Percentiles rank a stretch among this genome's conserved stretches.
Conservation (phyloP, 805 yeast genomes). For the Zygosaccharomyces bisporus region DNA sequence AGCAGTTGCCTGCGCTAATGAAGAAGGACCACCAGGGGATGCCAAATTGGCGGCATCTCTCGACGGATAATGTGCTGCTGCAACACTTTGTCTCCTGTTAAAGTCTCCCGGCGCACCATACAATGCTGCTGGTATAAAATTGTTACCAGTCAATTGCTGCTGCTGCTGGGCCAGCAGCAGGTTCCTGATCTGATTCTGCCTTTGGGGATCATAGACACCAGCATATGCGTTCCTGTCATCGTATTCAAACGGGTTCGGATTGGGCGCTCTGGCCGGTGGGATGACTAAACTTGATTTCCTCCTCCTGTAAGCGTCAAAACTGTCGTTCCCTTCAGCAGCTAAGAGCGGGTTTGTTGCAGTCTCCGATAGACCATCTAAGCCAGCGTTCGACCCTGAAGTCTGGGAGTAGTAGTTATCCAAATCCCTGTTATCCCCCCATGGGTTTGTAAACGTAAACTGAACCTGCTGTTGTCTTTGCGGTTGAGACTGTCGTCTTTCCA, state of each 20-base stretch:
- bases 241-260: conserved; percentile 39
- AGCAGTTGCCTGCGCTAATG: conserved; percentile 12
- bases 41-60: conserved; percentile 1
- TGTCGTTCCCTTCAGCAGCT: conserved; percentile 11
- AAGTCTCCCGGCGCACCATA: conserved; percentile 12
- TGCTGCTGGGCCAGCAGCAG: conserved; percentile 15
- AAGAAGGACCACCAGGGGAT: conserved; percentile 6
- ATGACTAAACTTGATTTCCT: conserved; percentile 36
- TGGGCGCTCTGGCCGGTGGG: conserved; percentile 46
- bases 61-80: conserved; percentile 15
- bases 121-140: conserved; percentile 22
- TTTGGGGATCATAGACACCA: conserved; percentile 11
- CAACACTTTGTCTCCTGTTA: conserved; percentile 18
- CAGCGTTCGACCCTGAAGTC: not conserved
- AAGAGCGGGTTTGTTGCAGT: conserved; percentile 3
- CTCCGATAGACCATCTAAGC: conserved; percentile 7
- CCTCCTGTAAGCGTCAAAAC: conserved; percentile 21
- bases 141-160: conserved; percentile 16
- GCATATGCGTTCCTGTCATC: conserved; percentile 22
- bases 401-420: conserved; percentile 4
- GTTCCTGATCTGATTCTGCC: conserved; percentile 8
- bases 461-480: conserved; percentile 9
- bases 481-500: conserved; percentile 8
- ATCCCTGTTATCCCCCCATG: conserved; percentile 22
- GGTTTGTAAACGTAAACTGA: conserved; percentile 23